These are phyloP conservation scores for Pythium utonaiense DNA, from an alignment of 352 stramenopile species.

Conservation along the genomic window DNA sequence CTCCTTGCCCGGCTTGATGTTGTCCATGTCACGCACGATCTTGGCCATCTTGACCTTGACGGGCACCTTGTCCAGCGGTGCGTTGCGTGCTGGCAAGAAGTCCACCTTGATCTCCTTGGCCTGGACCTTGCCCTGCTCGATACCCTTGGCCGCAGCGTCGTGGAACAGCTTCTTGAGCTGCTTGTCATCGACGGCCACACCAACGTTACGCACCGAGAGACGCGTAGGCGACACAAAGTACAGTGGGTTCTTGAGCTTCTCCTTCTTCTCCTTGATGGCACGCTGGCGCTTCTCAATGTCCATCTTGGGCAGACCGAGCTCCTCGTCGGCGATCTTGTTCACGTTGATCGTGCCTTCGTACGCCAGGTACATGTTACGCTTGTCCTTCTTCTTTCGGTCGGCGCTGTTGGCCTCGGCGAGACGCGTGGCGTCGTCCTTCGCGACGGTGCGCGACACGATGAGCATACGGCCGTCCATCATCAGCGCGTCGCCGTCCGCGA, in stretches of 20 bases:
- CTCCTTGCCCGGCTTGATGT: constrained; percentile 57
- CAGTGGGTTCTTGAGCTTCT: constrained; percentile 95
- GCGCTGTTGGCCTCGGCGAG: constrained; percentile 52
- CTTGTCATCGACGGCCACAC: constrained; percentile 80
- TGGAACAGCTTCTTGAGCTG: constrained; percentile 89
- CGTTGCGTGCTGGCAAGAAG: constrained; percentile 34
- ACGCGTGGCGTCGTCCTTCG: constrained; percentile 64
- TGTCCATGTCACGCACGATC: constrained; percentile 74
- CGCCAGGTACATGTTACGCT: constrained; percentile 95
- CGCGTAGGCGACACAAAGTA: constrained; percentile 96
- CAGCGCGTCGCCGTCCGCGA: constrained; percentile 67
- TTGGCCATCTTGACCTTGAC: constrained; percentile 85
- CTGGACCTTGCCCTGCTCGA: constrained; percentile 74
- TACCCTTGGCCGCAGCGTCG: constrained; percentile 65
- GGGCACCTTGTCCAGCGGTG: constrained; percentile 22
- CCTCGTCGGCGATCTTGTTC: constrained; percentile 87
- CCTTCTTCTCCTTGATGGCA: constrained; percentile 93
- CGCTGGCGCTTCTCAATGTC: constrained; percentile 94
- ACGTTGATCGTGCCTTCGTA: constrained; percentile 93
- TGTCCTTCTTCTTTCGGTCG: constrained; percentile 83
- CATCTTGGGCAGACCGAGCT: constrained; percentile 80
- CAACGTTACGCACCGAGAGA: constrained; percentile 94
- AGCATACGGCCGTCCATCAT: constrained; percentile 76
- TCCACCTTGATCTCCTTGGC: constrained; percentile 78
- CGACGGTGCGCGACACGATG: constrained; percentile 65